Base-by-base conservation (phyloP, 75 land plant species). In the Pinus tabuliformis region DNA sequence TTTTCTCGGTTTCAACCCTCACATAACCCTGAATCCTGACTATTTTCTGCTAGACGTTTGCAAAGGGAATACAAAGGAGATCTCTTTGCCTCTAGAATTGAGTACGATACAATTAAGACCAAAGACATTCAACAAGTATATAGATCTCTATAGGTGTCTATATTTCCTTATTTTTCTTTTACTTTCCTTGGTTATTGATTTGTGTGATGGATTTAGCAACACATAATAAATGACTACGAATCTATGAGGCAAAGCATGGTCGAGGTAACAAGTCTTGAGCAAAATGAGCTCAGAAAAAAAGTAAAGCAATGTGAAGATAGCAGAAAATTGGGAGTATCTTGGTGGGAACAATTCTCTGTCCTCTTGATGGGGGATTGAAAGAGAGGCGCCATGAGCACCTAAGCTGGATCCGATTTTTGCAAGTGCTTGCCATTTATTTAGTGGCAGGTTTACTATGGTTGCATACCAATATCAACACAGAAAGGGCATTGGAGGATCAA, bases 341-440 rank as follows among this genome's bases (percentile, higher is more conserved):
- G 92, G 92, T 72, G 71, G 77, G 68, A 88, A 16, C 92, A 90
- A 45, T 88, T 90, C 73, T 70, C 30, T 5, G 89, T 89, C 18
- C 74, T 90, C 36, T 37, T 90, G 33, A 39, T 74, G 78, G 92
- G 42, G 91, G 86, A 15, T 62, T 89, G 52, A 88, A 86, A 75
- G 92, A 90, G 33, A 76, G 92, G 59, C 82, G 81, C 45, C 91
- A 89, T 73, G 92, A 90, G 22, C 72, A 79, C 26, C 82, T 90
- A 33, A 79, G 79, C 36, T 73, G 75, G 56, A 64, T 89, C 11
- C 81, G 81, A 57, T 57, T 90, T 15, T 56, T 62, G 9, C 92
- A 90, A 77, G 84, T 86, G 15, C 2, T 81, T 16, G 28, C 65
- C 28, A 72, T 83, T 36, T 76, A 88, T 3, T 1, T 83, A 56